phyloP scores from a whole-genome alignment of 495 filamentous ascomycete genomes.

The Pyrenula aspistea region DNA sequence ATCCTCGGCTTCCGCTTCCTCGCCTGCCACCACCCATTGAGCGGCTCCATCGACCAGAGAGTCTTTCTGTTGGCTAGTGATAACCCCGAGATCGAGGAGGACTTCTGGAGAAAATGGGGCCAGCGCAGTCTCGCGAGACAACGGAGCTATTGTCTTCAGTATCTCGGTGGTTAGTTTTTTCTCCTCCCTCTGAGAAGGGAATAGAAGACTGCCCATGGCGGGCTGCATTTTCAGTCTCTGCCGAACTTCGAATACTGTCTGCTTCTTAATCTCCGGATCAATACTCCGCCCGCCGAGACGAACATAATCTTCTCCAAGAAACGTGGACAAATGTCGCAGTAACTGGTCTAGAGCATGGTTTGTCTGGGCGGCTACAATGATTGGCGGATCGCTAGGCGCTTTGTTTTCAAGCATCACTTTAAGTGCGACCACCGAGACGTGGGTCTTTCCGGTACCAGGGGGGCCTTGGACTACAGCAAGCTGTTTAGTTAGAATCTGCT shows the following conservation, averaged over 20 bases:
- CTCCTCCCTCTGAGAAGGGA: conserved; percentile 23
- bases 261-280: conserved; percentile 50
- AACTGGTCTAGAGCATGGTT: conserved; percentile 92
- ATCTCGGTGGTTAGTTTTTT: conserved; percentile 34
- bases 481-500: conserved; percentile 57
- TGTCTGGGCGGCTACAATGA: conserved; percentile 75
- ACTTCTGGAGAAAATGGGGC: conserved; percentile 30
- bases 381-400: conserved; percentile 47
- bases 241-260: conserved; percentile 53
- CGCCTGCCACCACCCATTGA: conserved; percentile 31
- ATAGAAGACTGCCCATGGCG: conserved; percentile 20
- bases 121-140: conserved; percentile 14
- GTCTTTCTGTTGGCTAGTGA: conserved; percentile 47
- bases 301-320: conserved; percentile 50
- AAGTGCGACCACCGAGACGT: conserved; percentile 61
- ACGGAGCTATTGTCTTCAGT: conserved; percentile 29
- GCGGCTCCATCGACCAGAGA: conserved; percentile 44
- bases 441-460: conserved; percentile 84
- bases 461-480: conserved; percentile 82
- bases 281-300: conserved; percentile 71
- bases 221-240: conserved; percentile 10
- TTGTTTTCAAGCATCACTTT: conserved; percentile 54
- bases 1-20: conserved; percentile 22
- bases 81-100: conserved; percentile 39
- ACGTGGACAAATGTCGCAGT: conserved; percentile 49